Evolutionary conservation across 208 protist genomes (phyloP).

Genomic region (Trypanosoma cruzi): DNA sequence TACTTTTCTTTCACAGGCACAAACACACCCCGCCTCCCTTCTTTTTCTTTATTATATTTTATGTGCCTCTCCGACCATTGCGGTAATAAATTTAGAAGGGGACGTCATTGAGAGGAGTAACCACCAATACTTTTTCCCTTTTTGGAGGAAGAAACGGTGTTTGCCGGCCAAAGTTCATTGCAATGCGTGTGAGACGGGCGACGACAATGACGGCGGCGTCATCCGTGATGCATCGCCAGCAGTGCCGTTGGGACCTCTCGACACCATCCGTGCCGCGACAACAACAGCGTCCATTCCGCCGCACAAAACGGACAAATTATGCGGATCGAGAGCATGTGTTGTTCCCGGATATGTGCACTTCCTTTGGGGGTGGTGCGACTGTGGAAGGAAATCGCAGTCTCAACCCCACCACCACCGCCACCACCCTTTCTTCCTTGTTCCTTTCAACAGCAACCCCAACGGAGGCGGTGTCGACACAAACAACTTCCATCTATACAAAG

Average conservation of each 20-base stretch:
- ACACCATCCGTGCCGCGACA: not conserved
- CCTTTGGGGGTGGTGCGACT: not conserved
- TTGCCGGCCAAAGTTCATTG: not conserved
- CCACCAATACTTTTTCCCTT: not conserved
- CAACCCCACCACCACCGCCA: not conserved
- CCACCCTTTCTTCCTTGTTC: too few relatives aligned
- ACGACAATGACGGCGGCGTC: too few relatives aligned
- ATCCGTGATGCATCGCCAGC: not conserved
- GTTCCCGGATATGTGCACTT: not conserved
- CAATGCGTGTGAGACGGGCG: not conserved
- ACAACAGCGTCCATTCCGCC: slow-evolving; percentile 5
- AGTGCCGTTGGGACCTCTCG: not conserved
- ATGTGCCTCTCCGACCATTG: too few relatives aligned
- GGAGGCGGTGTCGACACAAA: too few relatives aligned
- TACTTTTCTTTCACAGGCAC: too few relatives aligned
- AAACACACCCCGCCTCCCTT: too few relatives aligned
- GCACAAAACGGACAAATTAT: slow-evolving; percentile 30
- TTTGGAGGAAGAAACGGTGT: too few relatives aligned
- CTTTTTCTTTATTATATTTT: too few relatives aligned
- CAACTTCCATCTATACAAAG: not conserved
- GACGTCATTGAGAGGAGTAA: not conserved
- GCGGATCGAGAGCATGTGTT: slow-evolving; percentile 26
- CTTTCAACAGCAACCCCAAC: too few relatives aligned
- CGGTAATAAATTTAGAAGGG: too few relatives aligned
- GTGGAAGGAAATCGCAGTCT: not conserved